A percentile compares a stretch with the other conserved stretches of the same genome.
Conservation (phyloP, 352 stramenopile species). For the Thalassiosira mediterranea region DNA sequence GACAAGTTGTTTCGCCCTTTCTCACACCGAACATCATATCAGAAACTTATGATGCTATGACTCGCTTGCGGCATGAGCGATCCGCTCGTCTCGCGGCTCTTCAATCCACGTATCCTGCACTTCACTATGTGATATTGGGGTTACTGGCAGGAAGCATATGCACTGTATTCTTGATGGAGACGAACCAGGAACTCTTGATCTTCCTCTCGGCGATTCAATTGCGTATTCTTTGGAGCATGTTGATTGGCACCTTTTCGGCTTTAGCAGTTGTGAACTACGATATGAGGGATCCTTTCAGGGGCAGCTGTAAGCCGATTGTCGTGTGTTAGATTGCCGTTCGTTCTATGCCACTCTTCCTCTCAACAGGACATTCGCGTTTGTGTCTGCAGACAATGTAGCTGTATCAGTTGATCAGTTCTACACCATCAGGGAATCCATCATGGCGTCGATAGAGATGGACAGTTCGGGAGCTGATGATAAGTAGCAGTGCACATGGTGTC, state of each 20-base stretch:
- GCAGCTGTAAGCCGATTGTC: slow-evolving; percentile 45
- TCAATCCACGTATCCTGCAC: slow-evolving; percentile 59
- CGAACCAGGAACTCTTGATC: slow-evolving; percentile 73
- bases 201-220: slow-evolving; percentile 79
- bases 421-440: slow-evolving; percentile 58
- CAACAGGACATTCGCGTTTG: slow-evolving; percentile 4
- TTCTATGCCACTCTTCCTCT: slow-evolving; percentile 16
- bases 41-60: slow-evolving; percentile 54
- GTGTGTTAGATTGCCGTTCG: neutral
- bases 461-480: too few relatives aligned
- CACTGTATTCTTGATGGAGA: slow-evolving; percentile 75
- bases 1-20: slow-evolving; percentile 28
- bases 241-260: slow-evolving; percentile 73
- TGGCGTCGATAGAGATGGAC: slow-evolving; percentile 33
- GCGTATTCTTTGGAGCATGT: slow-evolving; percentile 64
- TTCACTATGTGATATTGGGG: slow-evolving; percentile 70
- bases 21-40: slow-evolving; percentile 32
- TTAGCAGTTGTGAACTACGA: slow-evolving; percentile 74
- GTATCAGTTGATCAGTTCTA: slow-evolving; percentile 67
- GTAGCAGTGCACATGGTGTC: too few relatives aligned
- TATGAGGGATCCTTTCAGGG: slow-evolving; percentile 72
- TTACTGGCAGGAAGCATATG: slow-evolving; percentile 65
- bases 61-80: slow-evolving; percentile 53
- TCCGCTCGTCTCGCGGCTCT: slow-evolving; percentile 63
- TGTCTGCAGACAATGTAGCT: too few relatives aligned